These are phyloP conservation scores for Hippophae gyantsensis DNA, from an alignment of 306 rosid species.

Conservation along the genomic window DNA sequence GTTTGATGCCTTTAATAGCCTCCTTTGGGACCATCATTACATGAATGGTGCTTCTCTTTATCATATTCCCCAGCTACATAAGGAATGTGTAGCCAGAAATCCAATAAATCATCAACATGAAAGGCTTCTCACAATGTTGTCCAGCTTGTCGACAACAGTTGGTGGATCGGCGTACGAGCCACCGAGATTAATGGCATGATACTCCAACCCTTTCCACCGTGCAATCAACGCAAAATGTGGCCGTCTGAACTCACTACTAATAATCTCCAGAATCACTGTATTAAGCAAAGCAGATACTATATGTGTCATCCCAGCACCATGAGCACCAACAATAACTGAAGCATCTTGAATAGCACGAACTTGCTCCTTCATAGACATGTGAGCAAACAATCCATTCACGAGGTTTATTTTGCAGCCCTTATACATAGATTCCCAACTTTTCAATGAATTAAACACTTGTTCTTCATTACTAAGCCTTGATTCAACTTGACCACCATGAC, in stretches of 20 bases:
- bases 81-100: slow-evolving; percentile 9
- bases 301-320: slow-evolving; percentile 96
- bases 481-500: slow-evolving; percentile 78
- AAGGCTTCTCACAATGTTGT: slow-evolving; percentile 44
- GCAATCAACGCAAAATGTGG: slow-evolving; percentile 84
- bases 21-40: too few relatives aligned
- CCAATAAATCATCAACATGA: slow-evolving; percentile 41
- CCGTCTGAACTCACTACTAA: slow-evolving; percentile 65
- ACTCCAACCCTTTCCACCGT: slow-evolving; percentile 79
- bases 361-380: slow-evolving; percentile 97
- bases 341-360: slow-evolving; percentile 90
- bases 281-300: slow-evolving; percentile 71
- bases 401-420: slow-evolving; percentile 64
- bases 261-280: slow-evolving; percentile 73
- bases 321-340: slow-evolving; percentile 81
- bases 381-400: slow-evolving; percentile 86
- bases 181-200: slow-evolving; percentile 65
- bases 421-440: slow-evolving; percentile 47
- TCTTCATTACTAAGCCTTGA: slow-evolving; percentile 74
- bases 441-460: slow-evolving; percentile 58
- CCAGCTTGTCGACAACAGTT: slow-evolving; percentile 45
- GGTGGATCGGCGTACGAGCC: slow-evolving; percentile 58
- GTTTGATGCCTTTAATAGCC: too few relatives aligned
- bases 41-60: neutral
- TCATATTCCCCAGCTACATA: slow-evolving; percentile 8